Conservation (phyloP, 176 grass and related monocot genomes). For the Otatea glauca region DNA sequence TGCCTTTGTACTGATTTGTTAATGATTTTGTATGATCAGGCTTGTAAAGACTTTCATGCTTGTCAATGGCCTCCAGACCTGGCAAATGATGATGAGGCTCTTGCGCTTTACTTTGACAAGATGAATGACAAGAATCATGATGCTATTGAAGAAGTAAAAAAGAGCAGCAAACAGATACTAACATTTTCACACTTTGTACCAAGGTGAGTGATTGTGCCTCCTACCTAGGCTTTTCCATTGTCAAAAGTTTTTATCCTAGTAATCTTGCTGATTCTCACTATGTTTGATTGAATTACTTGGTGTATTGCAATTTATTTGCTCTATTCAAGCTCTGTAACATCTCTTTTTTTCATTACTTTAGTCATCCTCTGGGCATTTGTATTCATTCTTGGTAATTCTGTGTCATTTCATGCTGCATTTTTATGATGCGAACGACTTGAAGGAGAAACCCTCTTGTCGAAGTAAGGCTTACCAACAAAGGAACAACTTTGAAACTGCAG, state of each 20-base stretch:
- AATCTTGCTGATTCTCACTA: constrained; percentile 22
- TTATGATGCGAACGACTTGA: constrained; percentile 13
- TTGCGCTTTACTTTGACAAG: constrained; percentile 85
- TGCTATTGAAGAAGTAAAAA: constrained; percentile 80
- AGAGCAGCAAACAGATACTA: constrained; percentile 65
- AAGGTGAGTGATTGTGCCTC: constrained; percentile 57
- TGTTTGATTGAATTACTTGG: constrained; percentile 31
- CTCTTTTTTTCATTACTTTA: constrained; percentile 13
- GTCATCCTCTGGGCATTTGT: constrained; percentile 23
- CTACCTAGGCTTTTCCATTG: constrained; percentile 1
- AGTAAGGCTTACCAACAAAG: background rate
- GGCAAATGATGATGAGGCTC: constrained; percentile 62
- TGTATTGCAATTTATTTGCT: background rate
- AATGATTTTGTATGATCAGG: constrained; percentile 49
- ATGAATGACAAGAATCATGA: constrained; percentile 81
- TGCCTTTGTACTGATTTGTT: constrained; percentile 23
- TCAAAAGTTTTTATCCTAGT: background rate
- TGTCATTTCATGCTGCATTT: constrained; percentile 12
- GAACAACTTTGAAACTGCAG: background rate
- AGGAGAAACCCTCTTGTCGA: background rate
- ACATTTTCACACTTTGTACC: constrained; percentile 98
- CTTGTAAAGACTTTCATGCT: constrained; percentile 92
- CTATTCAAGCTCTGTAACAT: constrained; percentile 15
- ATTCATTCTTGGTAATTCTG: background rate
- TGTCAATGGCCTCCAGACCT: constrained; percentile 81